Conservation (phyloP, 352 stramenopile species). For the Elongisporangium undulatum region DNA sequence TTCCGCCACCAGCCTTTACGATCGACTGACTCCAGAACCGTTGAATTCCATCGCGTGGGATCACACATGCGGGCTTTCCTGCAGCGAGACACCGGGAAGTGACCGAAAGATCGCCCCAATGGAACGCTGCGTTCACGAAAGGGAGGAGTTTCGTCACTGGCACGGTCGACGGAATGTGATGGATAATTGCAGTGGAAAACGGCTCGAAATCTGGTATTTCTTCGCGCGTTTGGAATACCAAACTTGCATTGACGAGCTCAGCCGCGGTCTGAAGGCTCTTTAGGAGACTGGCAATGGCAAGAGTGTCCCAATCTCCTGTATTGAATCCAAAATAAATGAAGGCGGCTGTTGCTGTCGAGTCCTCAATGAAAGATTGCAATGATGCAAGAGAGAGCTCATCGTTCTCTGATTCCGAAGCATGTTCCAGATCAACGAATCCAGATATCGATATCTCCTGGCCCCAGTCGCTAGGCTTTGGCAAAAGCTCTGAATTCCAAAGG, state of each 20-base stretch:
- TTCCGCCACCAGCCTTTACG: slow-evolving; percentile 28
- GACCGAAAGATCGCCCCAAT: slow-evolving; percentile 59
- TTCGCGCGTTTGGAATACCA: slow-evolving; percentile 60
- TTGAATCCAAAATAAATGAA: slow-evolving; percentile 54
- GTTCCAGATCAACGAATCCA: slow-evolving; percentile 41
- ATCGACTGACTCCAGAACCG: slow-evolving; percentile 56
- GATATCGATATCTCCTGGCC: slow-evolving; percentile 43
- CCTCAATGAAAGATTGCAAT: slow-evolving; percentile 8
- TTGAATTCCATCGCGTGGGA: slow-evolving; percentile 31
- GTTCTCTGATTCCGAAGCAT: slow-evolving; percentile 7
- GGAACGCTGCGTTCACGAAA: slow-evolving; percentile 29
- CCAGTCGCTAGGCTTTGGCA: slow-evolving; percentile 66
- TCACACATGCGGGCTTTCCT: slow-evolving; percentile 44
- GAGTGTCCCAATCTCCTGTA: slow-evolving; percentile 39
- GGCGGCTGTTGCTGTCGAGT: slow-evolving; percentile 10
- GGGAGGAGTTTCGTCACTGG: slow-evolving; percentile 32
- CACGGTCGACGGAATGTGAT: background rate
- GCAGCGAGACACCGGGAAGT: slow-evolving; percentile 39
- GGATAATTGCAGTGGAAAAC: background rate
- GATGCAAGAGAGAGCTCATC: slow-evolving; percentile 11
- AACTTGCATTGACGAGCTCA: slow-evolving; percentile 21
- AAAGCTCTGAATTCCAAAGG: slow-evolving; percentile 53
- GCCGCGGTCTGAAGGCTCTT: slow-evolving; percentile 15
- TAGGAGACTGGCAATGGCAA: slow-evolving; percentile 2
- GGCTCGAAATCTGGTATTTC: background rate